phyloP scores from a whole-genome alignment of 139 green algal species.

The Pleodorina starrii region DNA sequence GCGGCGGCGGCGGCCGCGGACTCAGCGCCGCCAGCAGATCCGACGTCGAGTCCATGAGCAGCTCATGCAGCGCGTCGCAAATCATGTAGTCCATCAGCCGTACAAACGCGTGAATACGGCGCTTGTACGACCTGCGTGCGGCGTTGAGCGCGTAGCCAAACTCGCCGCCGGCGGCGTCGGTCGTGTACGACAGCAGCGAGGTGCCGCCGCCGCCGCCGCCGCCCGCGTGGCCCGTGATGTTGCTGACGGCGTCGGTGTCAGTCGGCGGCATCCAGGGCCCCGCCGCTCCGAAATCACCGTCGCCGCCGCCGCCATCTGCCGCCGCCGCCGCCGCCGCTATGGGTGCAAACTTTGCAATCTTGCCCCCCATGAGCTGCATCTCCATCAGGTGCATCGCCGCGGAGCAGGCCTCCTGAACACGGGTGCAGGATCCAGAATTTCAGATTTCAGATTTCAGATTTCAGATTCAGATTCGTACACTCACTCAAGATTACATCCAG shows the following conservation, averaged over 20 bases:
- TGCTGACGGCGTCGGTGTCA: slow-evolving; percentile 43
- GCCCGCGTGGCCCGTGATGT: background rate
- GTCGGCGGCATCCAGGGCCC: slow-evolving; percentile 12
- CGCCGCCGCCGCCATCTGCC: background rate
- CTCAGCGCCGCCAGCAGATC: slow-evolving; percentile 61
- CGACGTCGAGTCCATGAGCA: slow-evolving; percentile 61
- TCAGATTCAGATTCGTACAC: no score
- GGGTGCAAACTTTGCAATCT: background rate
- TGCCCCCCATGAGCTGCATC: slow-evolving; percentile 50
- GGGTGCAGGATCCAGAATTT: background rate
- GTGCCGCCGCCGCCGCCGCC: background rate
- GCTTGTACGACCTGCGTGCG: slow-evolving; percentile 74
- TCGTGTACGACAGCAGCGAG: slow-evolving; percentile 3
- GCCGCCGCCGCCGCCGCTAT: background rate
- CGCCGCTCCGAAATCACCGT: background rate
- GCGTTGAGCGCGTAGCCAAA: slow-evolving; percentile 80
- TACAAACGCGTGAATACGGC: slow-evolving; percentile 77
- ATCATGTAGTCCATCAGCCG: slow-evolving; percentile 85
- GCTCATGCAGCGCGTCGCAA: slow-evolving; percentile 71
- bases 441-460: no score
- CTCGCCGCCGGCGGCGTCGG: slow-evolving; percentile 54
- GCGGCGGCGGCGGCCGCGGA: background rate
- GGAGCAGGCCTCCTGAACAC: slow-evolving; percentile 49
- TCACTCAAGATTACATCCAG: no score
- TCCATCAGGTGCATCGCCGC: slow-evolving; percentile 62